Evolutionary conservation across 257 asterid species (phyloP), one percentile per base, ranked within the genome.

Genomic region (Cinchona pubescens): DNA sequence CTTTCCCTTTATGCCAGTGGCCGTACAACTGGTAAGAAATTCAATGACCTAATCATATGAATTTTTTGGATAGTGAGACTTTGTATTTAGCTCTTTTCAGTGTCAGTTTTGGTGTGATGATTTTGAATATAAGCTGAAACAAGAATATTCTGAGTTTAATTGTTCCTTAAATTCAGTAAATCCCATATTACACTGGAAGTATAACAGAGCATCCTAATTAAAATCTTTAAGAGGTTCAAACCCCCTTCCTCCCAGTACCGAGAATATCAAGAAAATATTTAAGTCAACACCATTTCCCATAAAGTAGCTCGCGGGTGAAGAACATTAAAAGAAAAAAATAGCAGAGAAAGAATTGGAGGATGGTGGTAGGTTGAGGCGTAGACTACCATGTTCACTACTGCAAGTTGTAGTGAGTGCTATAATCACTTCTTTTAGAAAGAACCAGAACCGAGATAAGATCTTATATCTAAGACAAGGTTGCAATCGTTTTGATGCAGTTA

Each of bases 1-100:
- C 96, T 91, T 72, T 91, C 97, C 63, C 93, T 91, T 40, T 91
- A 89, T 61, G 97, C 97, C 79, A 88, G 97, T 85, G 96, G 97
- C 34, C 92, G 97, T 72, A 89, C 97, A 32, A 91, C 97, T 65
- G 97, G 97, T 91, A 81, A 85, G 90, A 48, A 46, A 71, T 49
- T 69, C 19, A 30, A 66, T 51, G 34, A 45, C 59, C 53, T 74
- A 18, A 48, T 32, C 13, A 51, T 62, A 6, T 62, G 23, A 46
- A 34, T 30, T 51, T 29, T 46, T 46, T 29, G 27, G 18, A 15
- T 37, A 32, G 48, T 7, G 40, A 23, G 27, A 23, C 59, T 6
- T 58, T 49, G 7, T 43, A 45, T 15, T 25, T 40, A 29, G 9
- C 30, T 7, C 43, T 30, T 19, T 37, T 62, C 2, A 45, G 5